Evolutionary conservation across 192 early-diverging fungal genomes (phyloP).

Genomic region (Mortierella alpina): DNA sequence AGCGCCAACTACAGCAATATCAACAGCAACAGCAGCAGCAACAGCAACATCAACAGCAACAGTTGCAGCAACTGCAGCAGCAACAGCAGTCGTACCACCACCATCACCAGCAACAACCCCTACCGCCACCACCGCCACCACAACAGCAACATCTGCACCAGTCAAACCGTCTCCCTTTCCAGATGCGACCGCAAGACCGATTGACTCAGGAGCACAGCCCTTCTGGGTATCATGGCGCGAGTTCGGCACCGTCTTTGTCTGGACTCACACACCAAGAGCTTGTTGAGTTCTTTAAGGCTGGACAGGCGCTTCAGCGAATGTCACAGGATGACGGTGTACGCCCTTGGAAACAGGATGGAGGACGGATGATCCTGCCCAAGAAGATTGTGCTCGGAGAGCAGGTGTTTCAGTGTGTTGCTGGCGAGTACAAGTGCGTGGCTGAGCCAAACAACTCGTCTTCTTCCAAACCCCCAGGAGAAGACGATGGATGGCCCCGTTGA

Average conservation of each 20-base stretch:
- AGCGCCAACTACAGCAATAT: constrained; percentile 28
- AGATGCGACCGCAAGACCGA: neutral
- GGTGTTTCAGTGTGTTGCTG: constrained; percentile 52
- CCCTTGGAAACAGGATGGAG: constrained; percentile 51
- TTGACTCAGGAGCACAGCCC: neutral
- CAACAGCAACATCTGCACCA: constrained; percentile 11
- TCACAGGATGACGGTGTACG: constrained; percentile 61
- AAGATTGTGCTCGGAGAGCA: constrained; percentile 52
- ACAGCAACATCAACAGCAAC: constrained; percentile 23
- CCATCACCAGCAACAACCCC: neutral
- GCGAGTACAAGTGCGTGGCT: constrained; percentile 52
- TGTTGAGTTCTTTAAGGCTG: constrained; percentile 54
- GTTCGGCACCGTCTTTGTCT: constrained; percentile 13
- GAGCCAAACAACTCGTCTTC: constrained; percentile 43
- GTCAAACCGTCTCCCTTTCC: constrained; percentile 5
- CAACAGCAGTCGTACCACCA: constrained; percentile 2
- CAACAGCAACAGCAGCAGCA: constrained; percentile 40
- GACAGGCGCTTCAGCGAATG: constrained; percentile 55
- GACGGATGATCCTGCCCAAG: constrained; percentile 50
- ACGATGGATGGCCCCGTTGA: constrained; percentile 49
- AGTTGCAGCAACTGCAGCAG: constrained; percentile 1
- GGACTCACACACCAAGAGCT: constrained; percentile 45
- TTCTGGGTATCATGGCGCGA: neutral
- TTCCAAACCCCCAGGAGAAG: constrained; percentile 43
- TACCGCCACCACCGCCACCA: constrained; percentile 4